phyloP scores from a whole-genome alignment of 176 grass and related monocot species.

The Stipa capillata region DNA sequence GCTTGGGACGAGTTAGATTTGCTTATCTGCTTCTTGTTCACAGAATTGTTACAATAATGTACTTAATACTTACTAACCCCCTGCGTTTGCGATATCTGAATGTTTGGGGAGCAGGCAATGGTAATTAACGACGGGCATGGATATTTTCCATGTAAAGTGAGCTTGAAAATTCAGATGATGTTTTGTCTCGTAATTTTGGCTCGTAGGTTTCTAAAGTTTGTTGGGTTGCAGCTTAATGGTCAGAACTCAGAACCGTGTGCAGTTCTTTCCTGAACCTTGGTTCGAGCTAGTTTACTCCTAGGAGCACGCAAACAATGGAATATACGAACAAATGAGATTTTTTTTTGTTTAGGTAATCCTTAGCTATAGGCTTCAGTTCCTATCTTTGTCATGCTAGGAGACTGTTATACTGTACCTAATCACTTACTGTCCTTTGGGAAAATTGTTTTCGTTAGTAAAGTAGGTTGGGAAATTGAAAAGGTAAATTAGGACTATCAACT shows the following conservation, averaged over 20 bases:
- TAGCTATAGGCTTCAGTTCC: background rate
- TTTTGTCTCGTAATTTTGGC: background rate
- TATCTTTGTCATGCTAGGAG: background rate
- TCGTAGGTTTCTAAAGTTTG: background rate
- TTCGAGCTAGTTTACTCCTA: constrained; percentile 3
- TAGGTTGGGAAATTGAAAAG: background rate
- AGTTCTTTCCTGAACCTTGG: background rate
- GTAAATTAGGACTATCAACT: background rate
- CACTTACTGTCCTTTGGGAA: background rate
- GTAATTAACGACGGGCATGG: background rate
- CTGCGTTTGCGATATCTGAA: background rate
- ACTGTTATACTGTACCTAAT: background rate
- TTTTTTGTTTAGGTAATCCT: background rate
- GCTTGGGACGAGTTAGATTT: background rate
- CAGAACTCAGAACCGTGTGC: background rate
- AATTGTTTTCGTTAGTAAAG: background rate
- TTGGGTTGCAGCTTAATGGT: background rate
- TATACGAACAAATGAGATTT: background rate
- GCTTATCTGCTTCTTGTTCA: background rate
- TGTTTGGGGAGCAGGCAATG: background rate
- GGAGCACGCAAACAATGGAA: background rate
- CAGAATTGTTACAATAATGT: constrained; percentile 31
- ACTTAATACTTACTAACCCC: background rate
- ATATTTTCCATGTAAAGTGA: background rate
- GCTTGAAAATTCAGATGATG: background rate